Evolutionary conservation across 2,329 filamentous ascomycete genomes (phyloP), one percentile per base, ranked within the genome.

Genomic region (Alternaria solani): DNA sequence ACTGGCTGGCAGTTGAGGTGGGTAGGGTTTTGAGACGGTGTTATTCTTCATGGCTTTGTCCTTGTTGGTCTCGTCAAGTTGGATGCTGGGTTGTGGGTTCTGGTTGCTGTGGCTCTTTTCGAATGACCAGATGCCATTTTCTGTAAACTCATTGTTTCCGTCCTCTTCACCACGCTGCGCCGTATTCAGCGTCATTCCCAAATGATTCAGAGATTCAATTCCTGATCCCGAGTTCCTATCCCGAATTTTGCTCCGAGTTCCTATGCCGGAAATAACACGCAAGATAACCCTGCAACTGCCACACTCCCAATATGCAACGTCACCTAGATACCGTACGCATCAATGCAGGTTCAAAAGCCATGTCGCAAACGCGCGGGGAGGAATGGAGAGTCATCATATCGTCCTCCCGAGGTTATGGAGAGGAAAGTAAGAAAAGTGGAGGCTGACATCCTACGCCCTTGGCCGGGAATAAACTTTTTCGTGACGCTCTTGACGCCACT

Each of bases 391-490:
- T 51, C 28, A 43, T 51, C 32, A 16, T 30, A 14, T 34, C 4
- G 14, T 44, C n/a, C 26, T 51, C 36, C 44, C 26, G 20, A 30
- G 47, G 55, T 32, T 34, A 18, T 20, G 32, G 30, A 14, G 34
- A 23, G 18, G 23, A 48, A 11, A 11, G 36, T 18, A 20, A 11
- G 36, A 39, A 20, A 36, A 47, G 62, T 57, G 62, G 59, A 38
- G 8, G 39, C 32, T 39, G 18, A 7, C 39, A 16, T 7, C 23
- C 42, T 32, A 28, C 20, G 28, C 52, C 56, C 28, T 55, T 44
- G 49, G 14, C 36, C 65, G 65, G 67, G 46, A 66, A 69, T 68
- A 68, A 68, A 16, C 32, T 67, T 47, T 65, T 62, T 59, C 62
- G 64, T 55, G 48, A 63, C 61, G 51, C 48, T 11, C 18, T 23